Conservation (phyloP, 768 basidiomycete species). For the Clavulina sp. region DNA sequence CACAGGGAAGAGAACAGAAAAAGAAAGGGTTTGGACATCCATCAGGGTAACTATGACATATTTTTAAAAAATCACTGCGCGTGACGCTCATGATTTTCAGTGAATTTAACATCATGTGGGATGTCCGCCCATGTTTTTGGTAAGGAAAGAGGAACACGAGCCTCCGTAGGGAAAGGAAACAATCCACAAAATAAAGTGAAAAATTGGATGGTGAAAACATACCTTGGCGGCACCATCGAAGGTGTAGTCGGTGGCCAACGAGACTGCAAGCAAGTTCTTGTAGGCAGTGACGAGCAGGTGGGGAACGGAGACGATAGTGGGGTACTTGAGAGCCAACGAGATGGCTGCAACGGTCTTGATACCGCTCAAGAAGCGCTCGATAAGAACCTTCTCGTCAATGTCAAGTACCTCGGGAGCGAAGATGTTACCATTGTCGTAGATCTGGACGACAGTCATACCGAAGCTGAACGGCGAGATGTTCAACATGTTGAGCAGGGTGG, state of each 20-base stretch:
- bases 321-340: conserved; percentile 90
- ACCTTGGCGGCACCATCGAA: conserved; percentile 93
- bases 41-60: conserved; percentile 7
- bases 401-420: conserved; percentile 87
- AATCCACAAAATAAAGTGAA: conserved; percentile 6
- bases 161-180: conserved; percentile 12
- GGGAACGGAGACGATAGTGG: conserved; percentile 80
- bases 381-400: conserved; percentile 75
- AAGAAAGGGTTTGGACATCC: too few relatives aligned
- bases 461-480: conserved; percentile 99
- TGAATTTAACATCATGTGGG: conserved; percentile 31
- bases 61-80: conserved; percentile 17
- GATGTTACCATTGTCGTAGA: conserved; percentile 84
- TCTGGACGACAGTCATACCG: conserved; percentile 96
- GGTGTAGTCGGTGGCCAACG: conserved; percentile 80
- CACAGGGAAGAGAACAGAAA: too few relatives aligned
- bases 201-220: too few relatives aligned
- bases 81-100: conserved; percentile 72
- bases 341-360: conserved; percentile 92
- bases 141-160: conserved; percentile 6
- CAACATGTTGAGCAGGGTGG: conserved; percentile 97
- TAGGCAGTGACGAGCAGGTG: conserved; percentile 98
- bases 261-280: conserved; percentile 91
- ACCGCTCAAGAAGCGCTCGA: conserved; percentile 82
- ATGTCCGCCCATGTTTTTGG: conserved; percentile 15